Base-by-base conservation (phyloP, 768 basidiomycete genomes). In the Lactarius hatsudake region DNA sequence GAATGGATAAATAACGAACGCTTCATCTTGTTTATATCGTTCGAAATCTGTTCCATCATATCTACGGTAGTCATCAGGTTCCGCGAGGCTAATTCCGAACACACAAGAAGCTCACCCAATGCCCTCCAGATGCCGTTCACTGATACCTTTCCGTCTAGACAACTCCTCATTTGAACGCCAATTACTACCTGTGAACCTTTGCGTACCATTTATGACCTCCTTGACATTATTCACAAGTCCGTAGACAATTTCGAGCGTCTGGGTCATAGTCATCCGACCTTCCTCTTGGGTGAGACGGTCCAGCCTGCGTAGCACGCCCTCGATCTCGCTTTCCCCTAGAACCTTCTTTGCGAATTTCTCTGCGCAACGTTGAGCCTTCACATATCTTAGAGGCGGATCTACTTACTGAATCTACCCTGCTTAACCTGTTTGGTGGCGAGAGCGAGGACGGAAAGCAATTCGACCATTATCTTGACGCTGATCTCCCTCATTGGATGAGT, bases 351-450 rank as follows among this genome's bases (percentile, higher is more conserved):
- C 26, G 8, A 64, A 38, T 38, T 59, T 64, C 34, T 51, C 63
- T 64, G 45, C 10, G 13, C 28, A 10, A 4, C 1, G 1, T 23
- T 59, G 15, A 65, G 51, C 8, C 1, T 12, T n/a, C 3, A 6
- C 34, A 5, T 8, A 28, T 15, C 18, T 8, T 5, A 2, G 18
- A 42, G 36, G 1, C 0, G 43, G 4, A n/a, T 2, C 3, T 1
- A 40, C 64, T 65, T 20, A 65, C 58, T 65, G 1, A 64, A 38
- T 48, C 26, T 42, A 1, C 64, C 58, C 1, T 59, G 64, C 8
- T 42, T 42, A 26, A 65, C 38, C 7, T 65, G 36, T 26, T 53
- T 59, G 10, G 58, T 59, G 1, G 64, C 64, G 5, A 65, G 36
- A 18, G 64, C 58, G 3, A 65, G 38, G 0, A 34, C 59, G 7